Evolutionary conservation across 257 asterid species (phyloP).

Genomic region (Handroanthus guayacan): DNA sequence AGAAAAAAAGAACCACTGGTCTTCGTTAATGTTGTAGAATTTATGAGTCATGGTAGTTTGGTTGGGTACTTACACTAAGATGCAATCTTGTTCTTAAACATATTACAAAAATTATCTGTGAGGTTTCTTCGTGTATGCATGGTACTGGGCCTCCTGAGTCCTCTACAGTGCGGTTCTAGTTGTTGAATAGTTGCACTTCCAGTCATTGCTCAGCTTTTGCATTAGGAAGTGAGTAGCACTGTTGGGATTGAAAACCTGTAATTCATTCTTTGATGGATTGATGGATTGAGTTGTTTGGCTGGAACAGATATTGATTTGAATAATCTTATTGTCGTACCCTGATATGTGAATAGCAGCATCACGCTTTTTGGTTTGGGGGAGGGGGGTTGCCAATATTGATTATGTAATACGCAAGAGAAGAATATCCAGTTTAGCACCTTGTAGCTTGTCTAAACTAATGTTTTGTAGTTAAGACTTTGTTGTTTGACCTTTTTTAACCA

Average conservation of each 20-base stretch:
- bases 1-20: not conserved
- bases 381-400: not conserved
- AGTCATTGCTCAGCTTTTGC: not conserved
- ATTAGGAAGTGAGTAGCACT: not conserved
- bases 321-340: not conserved
- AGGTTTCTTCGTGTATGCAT: not conserved
- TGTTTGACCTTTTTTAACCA: not conserved
- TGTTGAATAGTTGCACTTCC: conserved; percentile 5
- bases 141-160: not conserved
- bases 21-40: not conserved
- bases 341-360: conserved; percentile 18
- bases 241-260: not conserved
- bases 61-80: conserved; percentile 5
- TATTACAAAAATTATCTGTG: not conserved
- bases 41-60: conserved; percentile 2
- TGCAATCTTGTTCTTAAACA: not conserved
- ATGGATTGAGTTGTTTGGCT: conserved; percentile 12
- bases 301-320: conserved; percentile 5
- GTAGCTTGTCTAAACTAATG: not conserved
- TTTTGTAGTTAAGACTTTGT: not conserved
- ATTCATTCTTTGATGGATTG: not conserved
- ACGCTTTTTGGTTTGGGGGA: too few relatives aligned
- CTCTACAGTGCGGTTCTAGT: not conserved
- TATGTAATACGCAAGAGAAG: not conserved
- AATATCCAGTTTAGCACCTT: conserved; percentile 2